Percentiles rank a stretch among this genome's conserved stretches.
Conservation (phyloP, 768 basidiomycete species). For the Collybia nuda region DNA sequence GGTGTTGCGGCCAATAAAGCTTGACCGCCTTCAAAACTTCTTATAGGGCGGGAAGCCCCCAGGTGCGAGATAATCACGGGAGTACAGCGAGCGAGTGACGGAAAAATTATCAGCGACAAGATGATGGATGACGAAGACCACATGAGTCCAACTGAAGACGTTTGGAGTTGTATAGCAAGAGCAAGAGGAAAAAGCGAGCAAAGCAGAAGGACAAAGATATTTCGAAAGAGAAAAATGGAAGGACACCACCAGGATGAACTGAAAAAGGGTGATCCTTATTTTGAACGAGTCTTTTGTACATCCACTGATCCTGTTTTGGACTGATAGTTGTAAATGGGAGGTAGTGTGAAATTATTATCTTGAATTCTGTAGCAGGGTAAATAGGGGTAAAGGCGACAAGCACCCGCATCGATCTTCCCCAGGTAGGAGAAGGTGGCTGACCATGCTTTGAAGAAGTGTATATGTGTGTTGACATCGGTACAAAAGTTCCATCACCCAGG, state of each 20-base stretch:
- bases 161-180: not conserved
- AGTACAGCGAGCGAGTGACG: conserved; percentile 8
- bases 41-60: not conserved
- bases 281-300: no score
- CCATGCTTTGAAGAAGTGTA: no score
- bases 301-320: no score
- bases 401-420: no score
- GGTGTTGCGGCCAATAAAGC: conserved; percentile 7
- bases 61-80: conserved; percentile 1
- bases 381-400: no score
- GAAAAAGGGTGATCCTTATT: not conserved
- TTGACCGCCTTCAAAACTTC: conserved; percentile 3
- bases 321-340: no score
- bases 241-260: not conserved
- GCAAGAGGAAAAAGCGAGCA: not conserved
- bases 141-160: not conserved
- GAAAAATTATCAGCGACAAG: conserved; percentile 1
- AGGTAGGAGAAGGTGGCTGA: no score
- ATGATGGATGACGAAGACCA: conserved; percentile 9
- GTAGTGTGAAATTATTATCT: no score
- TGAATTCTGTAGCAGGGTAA: no score
- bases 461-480: no score
- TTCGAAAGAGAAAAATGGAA: not conserved
- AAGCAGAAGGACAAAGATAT: not conserved
- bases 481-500: no score